phyloP scores from a whole-genome alignment of 2,329 filamentous ascomycete genomes.

The Aaosphaeria pasadenensis region DNA sequence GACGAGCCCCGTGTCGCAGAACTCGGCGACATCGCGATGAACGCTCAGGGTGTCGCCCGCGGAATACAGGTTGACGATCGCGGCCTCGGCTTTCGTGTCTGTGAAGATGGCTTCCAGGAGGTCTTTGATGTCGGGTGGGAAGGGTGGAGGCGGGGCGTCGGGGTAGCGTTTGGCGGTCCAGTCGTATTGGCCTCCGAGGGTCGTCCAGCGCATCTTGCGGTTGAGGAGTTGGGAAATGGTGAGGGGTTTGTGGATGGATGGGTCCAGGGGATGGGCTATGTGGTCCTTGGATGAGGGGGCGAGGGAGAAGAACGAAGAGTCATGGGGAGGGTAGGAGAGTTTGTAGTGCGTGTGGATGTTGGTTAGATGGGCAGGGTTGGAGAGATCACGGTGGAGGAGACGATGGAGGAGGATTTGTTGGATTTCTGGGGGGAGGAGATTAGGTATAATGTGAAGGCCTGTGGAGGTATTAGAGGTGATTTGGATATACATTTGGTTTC shows the following conservation, averaged over 20 bases:
- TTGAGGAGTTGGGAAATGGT: slow-evolving; percentile 67
- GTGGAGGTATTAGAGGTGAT: neutral
- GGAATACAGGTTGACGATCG: slow-evolving; percentile 90
- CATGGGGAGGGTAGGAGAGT: slow-evolving; percentile 56
- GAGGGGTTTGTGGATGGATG: slow-evolving; percentile 71
- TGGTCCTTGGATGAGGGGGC: slow-evolving; percentile 19
- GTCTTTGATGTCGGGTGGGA: slow-evolving; percentile 68
- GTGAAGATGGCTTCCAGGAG: slow-evolving; percentile 73
- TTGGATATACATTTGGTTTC: neutral
- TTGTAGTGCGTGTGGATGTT: slow-evolving; percentile 86
- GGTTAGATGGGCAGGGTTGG: slow-evolving; percentile 71
- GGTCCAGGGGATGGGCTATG: slow-evolving; percentile 60
- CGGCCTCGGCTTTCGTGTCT: slow-evolving; percentile 75
- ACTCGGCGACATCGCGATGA: slow-evolving; percentile 90
- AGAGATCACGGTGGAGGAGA: slow-evolving; percentile 75
- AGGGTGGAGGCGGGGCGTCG: slow-evolving; percentile 61
- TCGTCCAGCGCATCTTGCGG: slow-evolving; percentile 87
- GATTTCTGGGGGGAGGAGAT: slow-evolving; percentile 65
- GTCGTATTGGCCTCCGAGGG: slow-evolving; percentile 92
- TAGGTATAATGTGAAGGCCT: slow-evolving; percentile 79
- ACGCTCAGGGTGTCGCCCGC: slow-evolving; percentile 88
- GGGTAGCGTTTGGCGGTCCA: slow-evolving; percentile 90
- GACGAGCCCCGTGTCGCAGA: slow-evolving; percentile 72
- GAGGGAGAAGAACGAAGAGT: slow-evolving; percentile 53
- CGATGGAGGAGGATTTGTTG: slow-evolving; percentile 70